phyloP scores from a whole-genome alignment of 805 yeast species.

The Wickerhamiella azymoides region DNA sequence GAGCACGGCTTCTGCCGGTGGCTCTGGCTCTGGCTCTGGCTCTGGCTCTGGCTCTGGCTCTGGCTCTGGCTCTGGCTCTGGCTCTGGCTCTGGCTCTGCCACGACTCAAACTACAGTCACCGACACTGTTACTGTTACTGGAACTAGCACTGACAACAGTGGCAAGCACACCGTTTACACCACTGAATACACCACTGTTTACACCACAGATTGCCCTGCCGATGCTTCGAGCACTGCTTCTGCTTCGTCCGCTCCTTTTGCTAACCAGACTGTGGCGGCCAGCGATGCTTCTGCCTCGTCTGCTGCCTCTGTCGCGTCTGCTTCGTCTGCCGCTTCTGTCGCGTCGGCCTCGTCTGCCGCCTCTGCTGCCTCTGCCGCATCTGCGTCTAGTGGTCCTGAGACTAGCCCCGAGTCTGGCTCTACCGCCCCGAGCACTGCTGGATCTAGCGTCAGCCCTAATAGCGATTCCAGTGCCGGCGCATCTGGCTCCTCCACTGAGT shows the following conservation, averaged over 20 bases:
- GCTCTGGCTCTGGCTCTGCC: neutral
- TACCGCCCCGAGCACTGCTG: neutral
- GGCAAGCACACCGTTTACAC: neutral
- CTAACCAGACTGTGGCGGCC: neutral
- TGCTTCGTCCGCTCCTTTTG: neutral
- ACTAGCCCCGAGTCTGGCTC: neutral
- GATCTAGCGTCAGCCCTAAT: neutral
- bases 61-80: neutral
- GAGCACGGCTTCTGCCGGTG: neutral
- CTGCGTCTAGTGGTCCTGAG: neutral
- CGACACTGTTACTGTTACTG: neutral
- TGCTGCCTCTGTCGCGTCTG: constrained; percentile 31
- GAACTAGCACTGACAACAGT: constrained; percentile 5
- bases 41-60: neutral
- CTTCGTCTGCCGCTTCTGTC: constrained; percentile 15
- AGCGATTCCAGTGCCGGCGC: neutral
- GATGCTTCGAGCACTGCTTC: neutral
- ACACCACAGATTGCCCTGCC: constrained; percentile 5
- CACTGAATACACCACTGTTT: constrained; percentile 5
- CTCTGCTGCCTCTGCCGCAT: neutral
- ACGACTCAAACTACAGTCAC: constrained; percentile 2
- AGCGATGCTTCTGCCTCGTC: constrained; percentile 13
- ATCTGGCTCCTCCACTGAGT: neutral
- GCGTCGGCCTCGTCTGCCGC: neutral
- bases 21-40: neutral